Conservation (phyloP, 129 eudicot genomes). For the Apium graveolens region DNA sequence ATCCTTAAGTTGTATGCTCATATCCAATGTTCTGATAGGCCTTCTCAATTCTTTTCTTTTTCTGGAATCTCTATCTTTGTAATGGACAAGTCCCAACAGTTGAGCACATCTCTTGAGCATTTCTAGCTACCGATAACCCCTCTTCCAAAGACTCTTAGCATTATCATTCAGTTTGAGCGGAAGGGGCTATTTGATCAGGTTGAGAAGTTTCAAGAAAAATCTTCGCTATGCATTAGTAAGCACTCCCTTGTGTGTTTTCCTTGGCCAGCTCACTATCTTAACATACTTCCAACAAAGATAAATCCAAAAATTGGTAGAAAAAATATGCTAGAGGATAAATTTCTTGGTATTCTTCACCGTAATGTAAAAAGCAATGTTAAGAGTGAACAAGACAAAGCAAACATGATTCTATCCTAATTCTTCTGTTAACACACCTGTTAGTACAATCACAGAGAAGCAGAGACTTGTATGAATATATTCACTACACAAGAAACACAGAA, state of each 20-base stretch:
- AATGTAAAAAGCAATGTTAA: neutral
- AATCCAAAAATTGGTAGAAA: neutral
- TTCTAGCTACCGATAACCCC: constrained; percentile 20
- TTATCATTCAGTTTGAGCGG: neutral
- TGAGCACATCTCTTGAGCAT: constrained; percentile 37
- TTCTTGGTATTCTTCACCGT: neutral
- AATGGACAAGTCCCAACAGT: constrained; percentile 24
- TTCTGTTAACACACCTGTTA: neutral
- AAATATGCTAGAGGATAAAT: neutral
- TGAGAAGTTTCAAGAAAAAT: constrained; percentile 6
- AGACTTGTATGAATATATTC: neutral
- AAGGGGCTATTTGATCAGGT: neutral
- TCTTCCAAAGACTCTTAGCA: constrained; percentile 3
- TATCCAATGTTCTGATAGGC: constrained; percentile 19
- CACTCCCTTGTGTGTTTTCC: neutral
- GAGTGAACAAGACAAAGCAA: neutral
- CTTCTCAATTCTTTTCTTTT: constrained; percentile 19
- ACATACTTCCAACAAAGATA: neutral
- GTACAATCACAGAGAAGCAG: neutral
- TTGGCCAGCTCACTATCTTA: constrained; percentile 9
- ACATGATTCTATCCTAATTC: neutral
- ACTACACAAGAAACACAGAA: neutral
- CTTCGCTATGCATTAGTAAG: constrained; percentile 23
- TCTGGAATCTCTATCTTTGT: constrained; percentile 20
- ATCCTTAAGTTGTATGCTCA: constrained; percentile 31